Evolutionary conservation across 73 alveolate species (phyloP), one percentile per base, ranked within the genome.

Genomic region (Paramecium biaurelia): DNA sequence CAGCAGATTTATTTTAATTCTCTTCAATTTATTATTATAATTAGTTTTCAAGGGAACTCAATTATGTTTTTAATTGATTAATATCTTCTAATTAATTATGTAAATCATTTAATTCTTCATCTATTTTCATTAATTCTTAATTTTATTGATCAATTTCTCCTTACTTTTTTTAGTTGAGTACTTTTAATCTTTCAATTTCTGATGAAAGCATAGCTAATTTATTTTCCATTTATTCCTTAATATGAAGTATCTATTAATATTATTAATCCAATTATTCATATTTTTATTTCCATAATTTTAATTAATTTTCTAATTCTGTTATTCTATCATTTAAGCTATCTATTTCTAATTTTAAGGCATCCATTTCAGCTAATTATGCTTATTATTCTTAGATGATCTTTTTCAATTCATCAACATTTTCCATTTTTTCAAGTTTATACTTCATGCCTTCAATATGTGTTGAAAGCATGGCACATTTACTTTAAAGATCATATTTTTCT

Each of bases 141-240:
- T 23, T 45, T 42, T 42, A 24, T 24, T 79, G 5, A n/a, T 79
- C 90, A 7, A 79, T 79, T 42, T 79, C 90, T 24, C 47, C 74
- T 47, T 79, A 24, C 37, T 79, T 79, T 38, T 79, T 79, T 43
- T 43, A 43, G 7, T 43, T 47, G 0, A 79, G 47, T 42, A 30
- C 56, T 79, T 79, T 43, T 45, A 43, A 45, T 79, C 90, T 79
- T 42, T 79, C 45, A 43, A 79, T 79, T 79, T 79, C 90, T 42
- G 90, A 38, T 12, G 90, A 79, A 20, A 79, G 45, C 74, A 79
- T 43, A 37, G 90, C 90, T 24, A 79, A 32, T 24, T 79, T 43
- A 47, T 79, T 79, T 79, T 79, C 90, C 74, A 79, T 23, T 42
- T 79, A 43, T 45, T 79, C 90, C 12, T 79, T 79, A 1, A 24